phyloP scores from a whole-genome alignment of 2,329 filamentous ascomycete genomes.

The Ustilaginoidea virens region DNA sequence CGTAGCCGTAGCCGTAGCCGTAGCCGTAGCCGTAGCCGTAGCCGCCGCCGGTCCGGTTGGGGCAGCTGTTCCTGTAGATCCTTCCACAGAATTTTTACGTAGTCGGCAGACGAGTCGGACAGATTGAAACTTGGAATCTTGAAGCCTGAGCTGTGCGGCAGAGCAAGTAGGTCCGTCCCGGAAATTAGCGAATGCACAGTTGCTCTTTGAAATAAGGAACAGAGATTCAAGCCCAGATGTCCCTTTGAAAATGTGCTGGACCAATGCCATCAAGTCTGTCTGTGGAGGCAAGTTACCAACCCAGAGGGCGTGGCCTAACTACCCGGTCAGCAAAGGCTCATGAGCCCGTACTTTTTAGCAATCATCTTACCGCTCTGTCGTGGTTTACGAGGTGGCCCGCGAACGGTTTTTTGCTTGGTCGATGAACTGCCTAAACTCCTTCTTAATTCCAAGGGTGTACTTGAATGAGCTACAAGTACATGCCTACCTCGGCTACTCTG shows the following conservation, averaged over 20 bases:
- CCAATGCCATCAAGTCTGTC: slow-evolving; percentile 68
- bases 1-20: slow-evolving; percentile 31
- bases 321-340: slow-evolving; percentile 3
- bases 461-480: no score
- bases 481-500: slow-evolving; percentile 10
- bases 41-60: slow-evolving; percentile 38
- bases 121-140: slow-evolving; percentile 80
- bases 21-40: slow-evolving; percentile 34
- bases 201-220: slow-evolving; percentile 91
- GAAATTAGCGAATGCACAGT: slow-evolving; percentile 95
- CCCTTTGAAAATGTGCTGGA: slow-evolving; percentile 76
- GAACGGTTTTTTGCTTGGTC: slow-evolving; percentile 11
- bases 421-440: slow-evolving; percentile 7
- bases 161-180: slow-evolving; percentile 62
- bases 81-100: slow-evolving; percentile 39
- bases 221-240: slow-evolving; percentile 70
- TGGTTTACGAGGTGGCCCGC: slow-evolving; percentile 24
- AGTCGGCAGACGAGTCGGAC: slow-evolving; percentile 76
- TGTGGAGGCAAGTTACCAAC: slow-evolving; percentile 85
- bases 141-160: slow-evolving; percentile 66
- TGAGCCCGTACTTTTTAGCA: no score
- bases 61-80: slow-evolving; percentile 29
- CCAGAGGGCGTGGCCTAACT: slow-evolving; percentile 73
- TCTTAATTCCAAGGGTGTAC: slow-evolving; percentile 6
- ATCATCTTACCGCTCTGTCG: slow-evolving; percentile 44